Conservation (phyloP, 495 filamentous ascomycete species). For the Clavariopsis aquatica region DNA sequence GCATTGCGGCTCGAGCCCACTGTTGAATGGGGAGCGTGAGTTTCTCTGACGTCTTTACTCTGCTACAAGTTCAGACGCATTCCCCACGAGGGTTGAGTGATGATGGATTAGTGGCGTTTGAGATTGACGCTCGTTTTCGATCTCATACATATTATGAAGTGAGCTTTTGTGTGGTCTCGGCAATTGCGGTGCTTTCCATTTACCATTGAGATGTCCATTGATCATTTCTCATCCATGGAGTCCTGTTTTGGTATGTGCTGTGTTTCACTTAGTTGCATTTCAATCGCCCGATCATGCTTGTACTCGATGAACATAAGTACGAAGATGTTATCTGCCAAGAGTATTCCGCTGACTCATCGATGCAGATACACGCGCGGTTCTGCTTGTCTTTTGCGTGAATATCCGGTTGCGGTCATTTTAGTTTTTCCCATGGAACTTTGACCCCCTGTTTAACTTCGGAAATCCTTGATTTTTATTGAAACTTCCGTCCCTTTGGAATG, state of each 20-base stretch:
- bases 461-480: not conserved
- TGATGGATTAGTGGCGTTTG: conserved; percentile 5
- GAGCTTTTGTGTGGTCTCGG: not conserved
- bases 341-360: not conserved
- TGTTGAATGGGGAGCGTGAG: conserved; percentile 24
- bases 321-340: not conserved
- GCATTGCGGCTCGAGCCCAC: conserved; percentile 22
- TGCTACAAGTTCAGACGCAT: not conserved
- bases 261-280: too few relatives aligned
- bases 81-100: conserved; percentile 5
- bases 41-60: conserved; percentile 25
- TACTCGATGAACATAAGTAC: too few relatives aligned
- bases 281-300: too few relatives aligned
- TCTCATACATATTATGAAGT: conserved; percentile 17
- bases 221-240: too few relatives aligned
- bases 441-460: not conserved
- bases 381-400: too few relatives aligned
- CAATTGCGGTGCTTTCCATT: not conserved
- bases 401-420: not conserved
- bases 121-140: conserved; percentile 27
- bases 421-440: too few relatives aligned
- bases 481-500: not conserved
- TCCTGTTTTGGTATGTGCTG: too few relatives aligned
- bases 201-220: too few relatives aligned
- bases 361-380: not conserved